Percentiles rank a stretch among this genome's conserved stretches.
Conservation (phyloP, 257 asterid species). For the Thymus quinquecostatus region DNA sequence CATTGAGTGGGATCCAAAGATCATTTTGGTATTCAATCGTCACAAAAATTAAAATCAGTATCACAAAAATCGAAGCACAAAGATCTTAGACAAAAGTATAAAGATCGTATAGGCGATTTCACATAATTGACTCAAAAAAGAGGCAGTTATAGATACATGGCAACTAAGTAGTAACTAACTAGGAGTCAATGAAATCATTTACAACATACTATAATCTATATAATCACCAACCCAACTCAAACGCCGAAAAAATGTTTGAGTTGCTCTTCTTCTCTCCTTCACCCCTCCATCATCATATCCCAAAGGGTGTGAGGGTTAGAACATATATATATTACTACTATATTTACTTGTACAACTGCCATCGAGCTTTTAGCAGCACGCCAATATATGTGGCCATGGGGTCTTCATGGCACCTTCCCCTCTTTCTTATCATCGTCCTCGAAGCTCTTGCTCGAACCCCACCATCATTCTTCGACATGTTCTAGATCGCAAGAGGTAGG, state of each 20-base stretch:
- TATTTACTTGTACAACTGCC: slow-evolving; percentile 32
- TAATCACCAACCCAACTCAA: slow-evolving; percentile 37
- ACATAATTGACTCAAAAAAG: not conserved
- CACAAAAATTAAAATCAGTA: no score
- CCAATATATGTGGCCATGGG: slow-evolving; percentile 11
- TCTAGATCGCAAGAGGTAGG: no score
- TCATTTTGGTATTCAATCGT: no score
- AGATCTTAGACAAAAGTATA: no score
- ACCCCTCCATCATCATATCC: slow-evolving; percentile 3
- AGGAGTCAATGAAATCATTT: slow-evolving; percentile 31
- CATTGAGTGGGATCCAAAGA: no score
- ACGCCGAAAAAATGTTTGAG: slow-evolving; percentile 43
- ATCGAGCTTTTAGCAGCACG: slow-evolving; percentile 7
- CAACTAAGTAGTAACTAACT: slow-evolving; percentile 9
- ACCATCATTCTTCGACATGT: no score
- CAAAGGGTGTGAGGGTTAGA: slow-evolving; percentile 17
- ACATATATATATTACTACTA: not conserved
- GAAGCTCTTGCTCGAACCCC: no score
- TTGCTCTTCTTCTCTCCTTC: slow-evolving; percentile 28
- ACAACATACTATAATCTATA: slow-evolving; percentile 16
- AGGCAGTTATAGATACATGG: slow-evolving; percentile 19
- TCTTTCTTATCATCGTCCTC: no score
- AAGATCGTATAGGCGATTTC: not conserved
- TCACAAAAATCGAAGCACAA: no score
- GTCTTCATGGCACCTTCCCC: no score